These are phyloP conservation scores for Phytophthora rubi DNA, from an alignment of 352 stramenopile genomes.

Conservation along the genomic window DNA sequence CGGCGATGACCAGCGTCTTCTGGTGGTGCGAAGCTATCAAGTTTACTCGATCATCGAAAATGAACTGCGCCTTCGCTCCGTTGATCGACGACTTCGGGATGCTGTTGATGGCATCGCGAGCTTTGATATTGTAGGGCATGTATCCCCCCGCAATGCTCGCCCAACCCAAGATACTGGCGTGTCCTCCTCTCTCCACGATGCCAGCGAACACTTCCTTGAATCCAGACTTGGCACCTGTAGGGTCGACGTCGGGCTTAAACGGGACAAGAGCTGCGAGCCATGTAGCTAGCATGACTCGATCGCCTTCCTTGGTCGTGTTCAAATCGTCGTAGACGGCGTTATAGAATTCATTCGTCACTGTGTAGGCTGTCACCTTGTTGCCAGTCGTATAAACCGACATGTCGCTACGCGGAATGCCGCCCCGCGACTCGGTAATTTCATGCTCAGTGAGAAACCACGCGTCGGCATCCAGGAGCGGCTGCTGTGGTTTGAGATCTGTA, in stretches of 20 bases:
- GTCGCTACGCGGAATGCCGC: not conserved
- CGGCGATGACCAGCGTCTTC: not conserved
- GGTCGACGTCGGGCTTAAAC: not conserved
- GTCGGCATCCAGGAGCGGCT: conserved; percentile 46
- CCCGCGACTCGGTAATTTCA: not conserved
- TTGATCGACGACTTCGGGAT: not conserved
- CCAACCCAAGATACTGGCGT: not conserved
- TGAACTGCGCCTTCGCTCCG: not conserved
- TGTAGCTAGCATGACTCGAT: not conserved
- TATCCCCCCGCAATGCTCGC: not conserved
- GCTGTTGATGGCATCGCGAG: not conserved
- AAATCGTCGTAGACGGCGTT: not conserved
- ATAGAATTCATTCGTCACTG: not conserved
- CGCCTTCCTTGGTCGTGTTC: not conserved
- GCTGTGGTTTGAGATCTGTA: conserved; percentile 14
- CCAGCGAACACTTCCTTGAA: not conserved
- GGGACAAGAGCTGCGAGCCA: not conserved
- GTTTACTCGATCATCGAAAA: not conserved
- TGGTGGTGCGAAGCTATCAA: not conserved
- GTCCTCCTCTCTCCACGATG: not conserved
- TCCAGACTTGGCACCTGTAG: not conserved
- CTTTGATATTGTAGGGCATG: not conserved
- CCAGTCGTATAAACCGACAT: not conserved
- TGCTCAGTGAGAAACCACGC: conserved; percentile 5
- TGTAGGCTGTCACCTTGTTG: not conserved